Evolutionary conservation across 2,329 filamentous ascomycete genomes (phyloP), one percentile per base, ranked within the genome.

Genomic region (Calonectria henricotiae): DNA sequence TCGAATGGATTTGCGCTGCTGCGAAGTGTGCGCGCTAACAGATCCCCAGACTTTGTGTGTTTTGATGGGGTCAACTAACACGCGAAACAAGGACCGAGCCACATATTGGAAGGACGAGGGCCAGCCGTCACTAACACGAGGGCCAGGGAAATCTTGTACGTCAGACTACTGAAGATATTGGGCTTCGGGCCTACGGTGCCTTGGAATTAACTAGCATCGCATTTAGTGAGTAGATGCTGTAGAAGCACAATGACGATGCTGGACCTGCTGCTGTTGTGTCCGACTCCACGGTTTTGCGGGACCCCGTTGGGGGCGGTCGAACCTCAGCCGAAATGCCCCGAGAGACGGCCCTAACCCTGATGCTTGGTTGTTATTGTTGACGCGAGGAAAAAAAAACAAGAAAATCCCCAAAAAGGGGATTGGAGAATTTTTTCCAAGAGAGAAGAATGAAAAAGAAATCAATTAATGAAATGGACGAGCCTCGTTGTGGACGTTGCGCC

Each of bases 121-220:
- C 76, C 76, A 78, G 73, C 75, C 74, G 73, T 76, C 70, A 65
- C 62, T 65, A 44, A 74, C 76, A 78, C 76, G 75, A 66, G 74
- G 75, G 55, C 67, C 39, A 51, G 49, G 51, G 47, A 55, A 44
- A 20, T 47, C 58, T 32, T 74, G 69, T 67, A 74, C 58, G 30
- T 55, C 37, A 54, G 60, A 20, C 20, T 62, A 46, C 30, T 27
- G 44, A 27, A 17, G 62, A 44, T 23, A 66, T 25, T 43, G 51
- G 32, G 23, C 64, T 11, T 66, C 39, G 64, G 46, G 62, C 37
- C 25, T 23, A 20, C 37, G 46, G 30, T 49, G 44, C 61, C 32
- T 58, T 58, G 51, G 51, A 58, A 58, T 39, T 58, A 58, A 58
- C 51, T 58, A 58, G 51, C 51, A 58, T 58, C 32, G 51, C 51